Conservation (phyloP, 805 yeast genomes). For the Candida sanyiensis region DNA sequence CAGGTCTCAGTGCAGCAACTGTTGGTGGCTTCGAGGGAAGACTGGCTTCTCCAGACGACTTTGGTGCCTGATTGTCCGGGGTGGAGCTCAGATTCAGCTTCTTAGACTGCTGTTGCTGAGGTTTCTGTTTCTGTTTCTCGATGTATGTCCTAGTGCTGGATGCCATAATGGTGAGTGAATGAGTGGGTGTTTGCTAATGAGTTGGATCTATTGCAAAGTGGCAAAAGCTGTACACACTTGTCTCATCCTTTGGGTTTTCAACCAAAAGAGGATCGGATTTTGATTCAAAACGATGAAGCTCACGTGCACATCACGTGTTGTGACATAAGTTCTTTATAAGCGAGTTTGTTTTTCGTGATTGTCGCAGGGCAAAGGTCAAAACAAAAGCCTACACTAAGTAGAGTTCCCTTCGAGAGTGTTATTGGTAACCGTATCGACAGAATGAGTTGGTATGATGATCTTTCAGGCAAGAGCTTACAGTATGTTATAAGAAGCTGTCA, state of each 20-base stretch:
- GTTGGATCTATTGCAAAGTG: too few species aligned
- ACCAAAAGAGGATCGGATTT: background rate
- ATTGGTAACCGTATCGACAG: background rate
- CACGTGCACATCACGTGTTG: slow-evolving; percentile 1
- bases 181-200: too few species aligned
- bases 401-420: too few species aligned
- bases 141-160: slow-evolving; percentile 1
- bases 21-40: slow-evolving; percentile 9
- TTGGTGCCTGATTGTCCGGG: background rate
- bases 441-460: slow-evolving; percentile 14
- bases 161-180: too few species aligned
- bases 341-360: too few species aligned
- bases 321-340: too few species aligned
- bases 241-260: too few species aligned
- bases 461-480: slow-evolving; percentile 1
- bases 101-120: slow-evolving; percentile 2
- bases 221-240: too few species aligned
- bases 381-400: too few species aligned
- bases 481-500: background rate
- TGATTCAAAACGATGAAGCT: background rate
- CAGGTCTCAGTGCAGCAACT: background rate
- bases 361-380: too few species aligned
- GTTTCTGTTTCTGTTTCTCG: background rate
- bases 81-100: slow-evolving; percentile 2
- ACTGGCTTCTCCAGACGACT: slow-evolving; percentile 1